These are phyloP conservation scores for Agaricus subrufescens DNA, from an alignment of 768 basidiomycete species.

Conservation along the genomic window DNA sequence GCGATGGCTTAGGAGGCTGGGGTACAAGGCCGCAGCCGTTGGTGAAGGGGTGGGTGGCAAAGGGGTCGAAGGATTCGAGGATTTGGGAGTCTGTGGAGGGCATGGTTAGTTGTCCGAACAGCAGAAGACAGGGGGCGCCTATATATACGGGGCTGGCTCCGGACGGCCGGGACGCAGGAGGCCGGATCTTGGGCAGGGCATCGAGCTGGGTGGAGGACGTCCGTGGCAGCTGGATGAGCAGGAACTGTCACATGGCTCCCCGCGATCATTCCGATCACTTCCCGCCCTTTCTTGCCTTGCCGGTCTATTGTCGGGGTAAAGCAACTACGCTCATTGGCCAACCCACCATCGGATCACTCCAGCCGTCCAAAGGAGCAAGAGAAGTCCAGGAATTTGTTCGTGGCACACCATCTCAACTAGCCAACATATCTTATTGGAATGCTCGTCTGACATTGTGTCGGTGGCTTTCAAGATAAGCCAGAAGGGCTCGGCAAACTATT, in stretches of 20 bases:
- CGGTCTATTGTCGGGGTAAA: conserved; percentile 7
- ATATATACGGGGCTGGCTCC: conserved; percentile 4
- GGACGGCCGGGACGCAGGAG: conserved; percentile 1
- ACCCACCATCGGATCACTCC: not conserved
- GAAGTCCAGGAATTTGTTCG: too few species aligned
- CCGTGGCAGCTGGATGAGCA: not conserved
- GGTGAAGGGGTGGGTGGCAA: conserved; percentile 57
- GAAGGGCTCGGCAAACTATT: too few species aligned
- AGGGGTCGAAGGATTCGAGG: conserved; percentile 51
- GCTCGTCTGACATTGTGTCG: too few species aligned
- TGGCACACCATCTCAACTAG: not conserved
- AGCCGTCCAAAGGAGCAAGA: too few species aligned
- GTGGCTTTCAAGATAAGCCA: not conserved
- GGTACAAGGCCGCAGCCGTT: conserved; percentile 35
- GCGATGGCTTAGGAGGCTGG: conserved; percentile 40
- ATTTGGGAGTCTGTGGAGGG: conserved; percentile 22
- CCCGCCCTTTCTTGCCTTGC: not conserved
- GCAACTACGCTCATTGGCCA: conserved; percentile 3
- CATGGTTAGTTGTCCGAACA: conserved; percentile 2
- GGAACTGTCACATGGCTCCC: conserved; percentile 5
- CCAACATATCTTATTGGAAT: too few species aligned
- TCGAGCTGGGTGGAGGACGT: not conserved
- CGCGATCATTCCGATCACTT: conserved; percentile 5
- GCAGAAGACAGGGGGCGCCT: not conserved
- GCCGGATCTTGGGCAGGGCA: conserved; percentile 8